These are phyloP conservation scores for Umbelopsis ramanniana DNA, from an alignment of 192 early-diverging fungal species.

Conservation along the genomic window DNA sequence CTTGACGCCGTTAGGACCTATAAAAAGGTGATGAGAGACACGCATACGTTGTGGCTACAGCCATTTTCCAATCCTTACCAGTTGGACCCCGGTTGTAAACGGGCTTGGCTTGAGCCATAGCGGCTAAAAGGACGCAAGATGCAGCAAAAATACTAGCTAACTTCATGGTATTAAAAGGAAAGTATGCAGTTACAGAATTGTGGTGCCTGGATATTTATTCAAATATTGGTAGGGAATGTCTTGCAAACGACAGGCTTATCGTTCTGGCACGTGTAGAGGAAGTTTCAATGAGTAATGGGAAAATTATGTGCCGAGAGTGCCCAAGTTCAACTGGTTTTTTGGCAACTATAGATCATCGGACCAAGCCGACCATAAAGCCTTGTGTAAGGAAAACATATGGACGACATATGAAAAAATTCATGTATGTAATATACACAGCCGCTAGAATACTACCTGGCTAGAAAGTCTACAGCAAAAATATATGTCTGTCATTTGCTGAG, in stretches of 20 bases:
- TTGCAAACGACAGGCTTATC: background rate
- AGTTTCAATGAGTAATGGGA: background rate
- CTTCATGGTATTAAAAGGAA: background rate
- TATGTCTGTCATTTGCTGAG: background rate
- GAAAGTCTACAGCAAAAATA: background rate
- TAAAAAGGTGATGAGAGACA: background rate
- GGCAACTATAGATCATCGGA: background rate
- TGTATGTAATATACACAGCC: background rate
- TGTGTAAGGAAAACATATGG: background rate
- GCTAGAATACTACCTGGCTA: background rate
- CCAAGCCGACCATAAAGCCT: background rate
- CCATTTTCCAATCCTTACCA: background rate
- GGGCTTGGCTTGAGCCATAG: background rate
- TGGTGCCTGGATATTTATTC: background rate
- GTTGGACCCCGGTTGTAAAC: background rate
- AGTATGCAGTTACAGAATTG: background rate
- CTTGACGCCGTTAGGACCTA: conserved; percentile 1
- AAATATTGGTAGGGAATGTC: background rate
- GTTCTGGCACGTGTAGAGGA: conserved; percentile 4
- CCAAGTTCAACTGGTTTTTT: background rate
- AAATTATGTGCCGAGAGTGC: background rate
- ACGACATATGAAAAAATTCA: background rate
- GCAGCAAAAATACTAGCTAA: conserved; percentile 4
- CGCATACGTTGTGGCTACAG: background rate
- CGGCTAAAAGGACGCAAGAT: conserved; percentile 8